Evolutionary conservation across 306 rosid genomes (phyloP), one percentile per base, ranked within the genome.

Genomic region (Begonia loranthoides): DNA sequence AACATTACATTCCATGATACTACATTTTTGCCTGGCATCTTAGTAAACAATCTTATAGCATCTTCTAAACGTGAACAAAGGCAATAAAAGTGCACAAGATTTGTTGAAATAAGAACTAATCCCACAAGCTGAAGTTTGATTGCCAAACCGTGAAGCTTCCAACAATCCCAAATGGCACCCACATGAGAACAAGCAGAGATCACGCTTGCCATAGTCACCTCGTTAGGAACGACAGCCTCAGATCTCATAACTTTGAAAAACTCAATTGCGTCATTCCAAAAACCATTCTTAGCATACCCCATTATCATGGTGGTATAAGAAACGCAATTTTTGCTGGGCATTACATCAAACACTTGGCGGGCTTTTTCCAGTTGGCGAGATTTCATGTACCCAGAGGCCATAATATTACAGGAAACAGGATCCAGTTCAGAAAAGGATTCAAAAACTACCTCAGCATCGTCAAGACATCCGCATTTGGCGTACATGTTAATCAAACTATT

Each of bases 1-100:
- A 89, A 71, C 83, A 85, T 85, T 17, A 76, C 94, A 76, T 89
- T 85, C 87, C 95, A 85, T 0, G 97, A 67, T 9, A 85, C 87
- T 49, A 73, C 60, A 67, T 82, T 90, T 69, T 72, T 70, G 13
- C 68, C 83, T 17, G 83, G 75, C 90, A 80, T 85, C 54, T 65
- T 66, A 50, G 62, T 70, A 64, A 90, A 90, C 59, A 90, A 58
- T 41, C 45, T 74, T 60, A 67, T 72, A 0, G 83, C 95, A 40
- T 90, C 95, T 53, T 39, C 15, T 24, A 82, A 50, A 48, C 85
- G 74, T 0, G 63, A 72, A 74, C 82, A 76, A 57, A 65, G 67
- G 67, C 94, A 85, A 67, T 90, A 85, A 44, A 77, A 76, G 49
- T 80, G 83, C 76, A 90, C 21, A 86, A 90, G 66, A 76, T 82